Evolutionary conservation across 352 stramenopile species (phyloP).

Genomic region (Globisporangium spinosum): DNA sequence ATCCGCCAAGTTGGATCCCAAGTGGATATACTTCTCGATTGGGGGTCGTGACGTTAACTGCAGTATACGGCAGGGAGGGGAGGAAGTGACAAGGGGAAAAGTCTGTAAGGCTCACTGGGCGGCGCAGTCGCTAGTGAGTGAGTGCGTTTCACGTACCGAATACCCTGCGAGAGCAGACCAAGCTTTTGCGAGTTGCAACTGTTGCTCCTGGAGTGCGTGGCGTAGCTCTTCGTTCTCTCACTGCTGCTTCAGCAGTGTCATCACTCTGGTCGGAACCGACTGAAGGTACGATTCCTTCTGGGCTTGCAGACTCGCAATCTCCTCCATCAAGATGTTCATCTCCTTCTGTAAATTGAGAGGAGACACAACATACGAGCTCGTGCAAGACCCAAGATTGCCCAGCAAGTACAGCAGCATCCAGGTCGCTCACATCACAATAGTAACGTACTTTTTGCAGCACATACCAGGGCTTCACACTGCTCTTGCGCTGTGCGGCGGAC

Average conservation of each 20-base stretch:
- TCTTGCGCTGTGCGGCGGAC: too few species aligned
- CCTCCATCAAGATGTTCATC: background rate
- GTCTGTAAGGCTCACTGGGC: too few species aligned
- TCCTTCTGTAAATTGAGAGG: background rate
- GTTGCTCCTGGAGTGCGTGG: background rate
- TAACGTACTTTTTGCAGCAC: background rate
- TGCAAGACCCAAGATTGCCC: too few species aligned
- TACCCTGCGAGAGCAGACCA: background rate
- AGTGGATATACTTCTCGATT: slow-evolving; percentile 5
- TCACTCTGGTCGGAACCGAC: background rate
- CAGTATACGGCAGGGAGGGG: background rate
- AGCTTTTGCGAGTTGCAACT: background rate
- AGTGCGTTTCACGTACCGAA: background rate
- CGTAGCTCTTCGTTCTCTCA: background rate
- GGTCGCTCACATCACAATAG: background rate
- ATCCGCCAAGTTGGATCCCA: background rate
- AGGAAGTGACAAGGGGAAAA: too few species aligned
- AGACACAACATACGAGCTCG: too few species aligned
- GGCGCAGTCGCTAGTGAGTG: background rate
- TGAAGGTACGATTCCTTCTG: background rate
- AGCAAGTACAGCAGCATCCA: too few species aligned
- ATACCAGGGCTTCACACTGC: slow-evolving; percentile 4
- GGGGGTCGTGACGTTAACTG: background rate
- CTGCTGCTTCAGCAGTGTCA: background rate
- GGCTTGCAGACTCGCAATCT: background rate